A percentile compares a stretch with the other conserved stretches of the same genome.
These are phyloP conservation scores for Themeda triandra DNA, from an alignment of 176 grass and related monocot genomes.

Conservation along the genomic window DNA sequence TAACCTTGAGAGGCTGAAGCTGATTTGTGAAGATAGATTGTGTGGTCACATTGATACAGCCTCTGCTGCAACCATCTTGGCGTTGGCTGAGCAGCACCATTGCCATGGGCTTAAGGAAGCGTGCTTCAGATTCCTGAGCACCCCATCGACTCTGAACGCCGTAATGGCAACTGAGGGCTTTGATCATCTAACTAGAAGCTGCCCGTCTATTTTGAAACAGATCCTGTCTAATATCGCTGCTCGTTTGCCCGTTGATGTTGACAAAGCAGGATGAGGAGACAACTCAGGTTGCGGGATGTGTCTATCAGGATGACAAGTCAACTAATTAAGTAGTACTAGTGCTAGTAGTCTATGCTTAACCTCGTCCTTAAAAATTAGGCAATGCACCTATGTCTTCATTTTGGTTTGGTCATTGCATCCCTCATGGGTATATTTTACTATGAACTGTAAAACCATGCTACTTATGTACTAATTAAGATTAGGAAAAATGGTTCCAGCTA, in stretches of 20 bases:
- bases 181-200: slow-evolving; percentile 5
- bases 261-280: too few species aligned
- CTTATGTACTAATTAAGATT: too few species aligned
- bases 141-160: neutral
- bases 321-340: neutral
- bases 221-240: neutral
- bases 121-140: slow-evolving; percentile 27
- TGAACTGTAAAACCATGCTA: too few species aligned
- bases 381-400: neutral
- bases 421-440: neutral
- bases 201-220: neutral
- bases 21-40: slow-evolving; percentile 38
- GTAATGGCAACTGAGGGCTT: neutral
- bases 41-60: slow-evolving; percentile 14
- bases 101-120: slow-evolving; percentile 21
- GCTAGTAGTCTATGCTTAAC: neutral
- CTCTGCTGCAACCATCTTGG: slow-evolving; percentile 32
- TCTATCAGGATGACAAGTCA: too few species aligned
- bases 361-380: neutral
- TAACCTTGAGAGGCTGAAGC: slow-evolving; percentile 36
- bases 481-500: too few species aligned
- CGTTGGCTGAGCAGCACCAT: slow-evolving; percentile 34
- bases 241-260: neutral
- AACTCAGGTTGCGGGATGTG: too few species aligned
- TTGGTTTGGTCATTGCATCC: neutral